phyloP scores from a whole-genome alignment of 805 yeast genomes.

The Wickerhamiella dianesei region DNA sequence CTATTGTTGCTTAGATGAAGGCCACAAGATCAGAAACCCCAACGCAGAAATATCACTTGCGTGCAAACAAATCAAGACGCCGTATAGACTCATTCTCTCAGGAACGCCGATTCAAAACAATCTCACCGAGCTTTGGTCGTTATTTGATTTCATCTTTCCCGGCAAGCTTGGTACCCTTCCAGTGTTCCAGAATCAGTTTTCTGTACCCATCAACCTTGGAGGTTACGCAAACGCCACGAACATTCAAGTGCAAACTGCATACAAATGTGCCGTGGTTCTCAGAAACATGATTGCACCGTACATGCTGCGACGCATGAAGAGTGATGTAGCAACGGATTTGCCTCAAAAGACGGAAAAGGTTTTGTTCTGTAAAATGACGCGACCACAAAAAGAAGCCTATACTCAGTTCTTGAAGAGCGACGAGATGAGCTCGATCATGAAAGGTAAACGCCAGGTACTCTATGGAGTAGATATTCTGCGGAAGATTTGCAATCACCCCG shows the following conservation, averaged over 20 bases:
- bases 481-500: constrained; percentile 95
- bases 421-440: constrained; percentile 56
- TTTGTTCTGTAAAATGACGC: constrained; percentile 73
- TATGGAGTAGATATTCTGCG: constrained; percentile 83
- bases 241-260: constrained; percentile 90
- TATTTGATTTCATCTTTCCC: constrained; percentile 90
- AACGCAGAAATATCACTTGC: constrained; percentile 75
- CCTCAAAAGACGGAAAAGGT: constrained; percentile 94
- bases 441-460: constrained; percentile 67
- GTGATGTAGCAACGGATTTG: constrained; percentile 87
- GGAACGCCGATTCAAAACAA: constrained; percentile 98
- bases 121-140: constrained; percentile 80
- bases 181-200: constrained; percentile 83
- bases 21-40: constrained; percentile 93
- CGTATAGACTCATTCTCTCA: constrained; percentile 74
- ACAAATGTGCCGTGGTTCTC: constrained; percentile 84
- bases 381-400: constrained; percentile 60
- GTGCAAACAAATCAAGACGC: constrained; percentile 72
- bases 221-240: constrained; percentile 97
- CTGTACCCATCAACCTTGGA: constrained; percentile 88
- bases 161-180: constrained; percentile 92
- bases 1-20: constrained; percentile 85
- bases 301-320: constrained; percentile 69
- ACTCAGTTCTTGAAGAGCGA: constrained; percentile 60
- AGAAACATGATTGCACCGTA: constrained; percentile 85